A percentile compares a stretch with the other conserved stretches of the same genome.
phyloP scores from a whole-genome alignment of 495 filamentous ascomycete genomes.

The Aspergillus saccharolyticus region DNA sequence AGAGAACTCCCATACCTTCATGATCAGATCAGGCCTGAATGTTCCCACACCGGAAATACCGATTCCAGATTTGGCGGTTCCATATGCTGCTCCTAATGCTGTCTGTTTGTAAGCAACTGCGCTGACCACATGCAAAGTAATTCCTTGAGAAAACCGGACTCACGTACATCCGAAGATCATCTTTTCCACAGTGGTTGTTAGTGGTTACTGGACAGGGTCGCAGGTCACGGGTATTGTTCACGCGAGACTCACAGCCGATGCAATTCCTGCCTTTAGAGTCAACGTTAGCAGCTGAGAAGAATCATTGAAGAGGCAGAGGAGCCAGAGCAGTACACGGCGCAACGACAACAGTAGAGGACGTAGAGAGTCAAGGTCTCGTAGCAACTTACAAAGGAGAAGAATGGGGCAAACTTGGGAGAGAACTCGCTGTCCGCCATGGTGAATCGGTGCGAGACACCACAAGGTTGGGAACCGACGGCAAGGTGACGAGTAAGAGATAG shows the following conservation, averaged over 20 bases:
- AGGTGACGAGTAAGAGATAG: background rate
- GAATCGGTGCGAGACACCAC: conserved; percentile 5
- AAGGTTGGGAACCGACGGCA: background rate
- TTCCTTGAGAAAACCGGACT: conserved; percentile 13
- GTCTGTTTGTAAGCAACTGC: conserved; percentile 12
- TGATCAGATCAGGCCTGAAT: conserved; percentile 91
- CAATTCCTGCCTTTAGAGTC: conserved; percentile 67
- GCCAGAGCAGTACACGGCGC: no score
- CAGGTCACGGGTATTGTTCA: conserved; percentile 1
- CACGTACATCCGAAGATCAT: conserved; percentile 86
- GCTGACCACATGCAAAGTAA: conserved; percentile 10
- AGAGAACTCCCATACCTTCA: conserved; percentile 66
- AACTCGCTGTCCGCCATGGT: conserved; percentile 66
- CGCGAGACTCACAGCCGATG: conserved; percentile 75
- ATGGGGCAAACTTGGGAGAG: conserved; percentile 88
- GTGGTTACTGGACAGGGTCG: conserved; percentile 15
- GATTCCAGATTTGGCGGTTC: conserved; percentile 94
- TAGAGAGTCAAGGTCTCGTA: conserved; percentile 30
- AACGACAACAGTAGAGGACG: no score
- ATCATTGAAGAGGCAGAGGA: background rate
- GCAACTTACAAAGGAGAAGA: conserved; percentile 87
- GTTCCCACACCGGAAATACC: conserved; percentile 93
- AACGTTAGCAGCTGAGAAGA: background rate
- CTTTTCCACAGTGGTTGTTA: conserved; percentile 35
- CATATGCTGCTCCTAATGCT: conserved; percentile 94